Conservation (phyloP, 768 basidiomycete species). For the Nevesoporus exiguus region DNA sequence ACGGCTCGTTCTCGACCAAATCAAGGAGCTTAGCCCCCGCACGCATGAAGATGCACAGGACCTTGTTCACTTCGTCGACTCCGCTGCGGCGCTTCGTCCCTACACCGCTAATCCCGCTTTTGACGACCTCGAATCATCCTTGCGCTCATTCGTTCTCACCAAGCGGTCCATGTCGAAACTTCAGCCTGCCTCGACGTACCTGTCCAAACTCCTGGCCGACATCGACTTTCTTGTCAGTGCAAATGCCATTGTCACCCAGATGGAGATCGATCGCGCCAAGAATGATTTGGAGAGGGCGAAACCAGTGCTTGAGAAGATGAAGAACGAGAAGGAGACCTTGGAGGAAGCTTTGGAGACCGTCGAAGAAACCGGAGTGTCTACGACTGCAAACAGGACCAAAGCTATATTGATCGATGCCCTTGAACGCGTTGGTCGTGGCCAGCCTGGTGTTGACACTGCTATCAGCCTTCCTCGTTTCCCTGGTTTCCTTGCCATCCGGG, state of each 20-base stretch:
- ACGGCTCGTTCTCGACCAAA: slow-evolving; percentile 86
- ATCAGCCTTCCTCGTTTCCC: slow-evolving; percentile 75
- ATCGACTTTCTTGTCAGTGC: slow-evolving; percentile 82
- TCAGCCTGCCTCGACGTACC: slow-evolving; percentile 87
- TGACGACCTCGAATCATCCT: slow-evolving; percentile 81
- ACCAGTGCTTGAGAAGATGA: slow-evolving; percentile 89
- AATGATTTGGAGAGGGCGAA: slow-evolving; percentile 63
- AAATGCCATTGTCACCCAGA: slow-evolving; percentile 82
- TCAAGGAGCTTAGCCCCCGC: slow-evolving; percentile 86
- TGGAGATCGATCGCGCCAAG: slow-evolving; percentile 69
- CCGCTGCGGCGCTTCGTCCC: slow-evolving; percentile 67
- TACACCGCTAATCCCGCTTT: slow-evolving; percentile 68
- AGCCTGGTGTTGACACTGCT: slow-evolving; percentile 53
- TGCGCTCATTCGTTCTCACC: slow-evolving; percentile 92
- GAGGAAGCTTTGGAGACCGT: slow-evolving; percentile 75
- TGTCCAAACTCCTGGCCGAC: slow-evolving; percentile 85
- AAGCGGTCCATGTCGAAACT: slow-evolving; percentile 97
- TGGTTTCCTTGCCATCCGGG: slow-evolving; percentile 78
- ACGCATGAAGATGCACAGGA: slow-evolving; percentile 90
- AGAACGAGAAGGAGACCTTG: slow-evolving; percentile 62
- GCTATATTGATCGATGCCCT: slow-evolving; percentile 63
- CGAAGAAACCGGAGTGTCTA: slow-evolving; percentile 71
- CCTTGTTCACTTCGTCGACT: slow-evolving; percentile 98
- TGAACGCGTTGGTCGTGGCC: slow-evolving; percentile 72
- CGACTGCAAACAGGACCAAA: slow-evolving; percentile 52